Evolutionary conservation across 2,329 filamentous ascomycete species (phyloP).

Genomic region (Colletotrichum gloeosporioides): DNA sequence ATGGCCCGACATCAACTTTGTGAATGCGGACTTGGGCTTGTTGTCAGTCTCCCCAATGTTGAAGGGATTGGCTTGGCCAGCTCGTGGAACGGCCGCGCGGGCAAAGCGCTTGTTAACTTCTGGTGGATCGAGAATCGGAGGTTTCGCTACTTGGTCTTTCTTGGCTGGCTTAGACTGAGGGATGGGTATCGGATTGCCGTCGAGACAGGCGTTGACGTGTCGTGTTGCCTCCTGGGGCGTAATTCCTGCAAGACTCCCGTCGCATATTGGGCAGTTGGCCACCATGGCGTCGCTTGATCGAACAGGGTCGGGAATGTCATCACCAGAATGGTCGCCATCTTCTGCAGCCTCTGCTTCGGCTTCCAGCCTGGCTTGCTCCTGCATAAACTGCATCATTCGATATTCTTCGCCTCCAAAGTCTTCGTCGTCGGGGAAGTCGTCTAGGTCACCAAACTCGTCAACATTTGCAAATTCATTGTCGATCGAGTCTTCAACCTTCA

Average conservation of each 20-base stretch:
- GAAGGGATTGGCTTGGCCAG: slow-evolving; percentile 84
- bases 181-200: slow-evolving; percentile 74
- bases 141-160: neutral
- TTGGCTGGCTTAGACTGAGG: slow-evolving; percentile 32
- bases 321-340: slow-evolving; percentile 39
- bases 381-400: slow-evolving; percentile 73
- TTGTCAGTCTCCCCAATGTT: slow-evolving; percentile 48
- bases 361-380: slow-evolving; percentile 73
- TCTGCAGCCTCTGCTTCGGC: slow-evolving; percentile 57
- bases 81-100: slow-evolving; percentile 72
- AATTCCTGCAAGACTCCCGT: slow-evolving; percentile 63
- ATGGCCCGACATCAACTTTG: slow-evolving; percentile 90
- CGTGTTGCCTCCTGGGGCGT: slow-evolving; percentile 72
- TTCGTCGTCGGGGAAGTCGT: slow-evolving; percentile 60
- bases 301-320: slow-evolving; percentile 35
- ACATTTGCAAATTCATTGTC: slow-evolving; percentile 39
- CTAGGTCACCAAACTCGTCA: slow-evolving; percentile 47
- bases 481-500: slow-evolving; percentile 36
- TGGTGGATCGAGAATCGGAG: slow-evolving; percentile 37
- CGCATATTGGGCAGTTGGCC: slow-evolving; percentile 79
- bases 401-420: slow-evolving; percentile 67
- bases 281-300: slow-evolving; percentile 35
- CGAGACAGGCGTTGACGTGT: slow-evolving; percentile 93
- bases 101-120: slow-evolving; percentile 65
- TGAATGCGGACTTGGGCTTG: slow-evolving; percentile 75